Conservation (phyloP, 164 flowering plant species). For the Nymphaea thermarum region DNA sequence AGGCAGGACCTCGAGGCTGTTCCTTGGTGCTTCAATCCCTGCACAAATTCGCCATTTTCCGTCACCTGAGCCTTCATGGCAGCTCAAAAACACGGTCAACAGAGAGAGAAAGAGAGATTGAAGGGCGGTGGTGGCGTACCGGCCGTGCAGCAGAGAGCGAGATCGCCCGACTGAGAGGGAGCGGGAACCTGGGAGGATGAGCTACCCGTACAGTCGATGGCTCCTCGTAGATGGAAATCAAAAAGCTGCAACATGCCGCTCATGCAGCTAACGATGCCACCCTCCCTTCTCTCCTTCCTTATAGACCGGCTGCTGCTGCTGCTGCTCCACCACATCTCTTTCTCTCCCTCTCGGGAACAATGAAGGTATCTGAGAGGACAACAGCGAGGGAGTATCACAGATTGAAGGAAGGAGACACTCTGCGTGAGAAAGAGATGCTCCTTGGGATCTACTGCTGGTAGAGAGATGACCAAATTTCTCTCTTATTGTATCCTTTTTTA, state of each 20-base stretch:
- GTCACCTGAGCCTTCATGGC: not conserved
- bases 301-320: not conserved
- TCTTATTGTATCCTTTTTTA: too few species aligned
- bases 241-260: slow-evolving; percentile 52
- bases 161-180: not conserved
- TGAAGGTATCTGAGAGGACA: not conserved
- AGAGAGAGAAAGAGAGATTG: not conserved
- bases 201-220: not conserved
- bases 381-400: not conserved
- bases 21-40: slow-evolving; percentile 83
- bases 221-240: slow-evolving; percentile 33
- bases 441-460: not conserved
- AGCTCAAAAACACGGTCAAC: not conserved
- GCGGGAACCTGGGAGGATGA: not conserved
- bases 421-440: too few species aligned
- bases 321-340: slow-evolving; percentile 24
- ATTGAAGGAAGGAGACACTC: too few species aligned
- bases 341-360: slow-evolving; percentile 17
- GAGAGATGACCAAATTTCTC: not conserved
- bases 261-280: slow-evolving; percentile 44
- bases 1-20: slow-evolving; percentile 56
- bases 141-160: not conserved
- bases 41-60: slow-evolving; percentile 1
- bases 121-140: not conserved
- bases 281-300: slow-evolving; percentile 6